Evolutionary conservation across 768 basidiomycete species (phyloP), one percentile per base, ranked within the genome.

Genomic region (Calocera viscosa): DNA sequence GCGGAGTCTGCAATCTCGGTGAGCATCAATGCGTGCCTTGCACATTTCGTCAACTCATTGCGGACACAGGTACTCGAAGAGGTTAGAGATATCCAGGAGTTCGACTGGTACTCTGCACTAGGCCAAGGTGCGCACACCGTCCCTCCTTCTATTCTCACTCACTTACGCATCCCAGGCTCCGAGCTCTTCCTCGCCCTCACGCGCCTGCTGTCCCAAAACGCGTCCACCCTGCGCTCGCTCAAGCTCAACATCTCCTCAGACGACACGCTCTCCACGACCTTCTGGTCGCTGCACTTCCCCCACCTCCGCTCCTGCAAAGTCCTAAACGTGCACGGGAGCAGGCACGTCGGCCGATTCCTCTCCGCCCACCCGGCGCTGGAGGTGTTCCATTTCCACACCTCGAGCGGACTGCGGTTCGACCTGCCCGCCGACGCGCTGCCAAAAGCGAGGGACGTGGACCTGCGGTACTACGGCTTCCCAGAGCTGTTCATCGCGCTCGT

Each of bases 231-330:
- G 14, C 53, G 53, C 30, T 26, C 53, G 10, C 2, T 60, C 11
- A 60, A 60, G 30, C 24, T 60, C 53, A 60, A 60, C 30, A 60
- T 60, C 24, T 60, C 53, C 53, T 32, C 24, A 14, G 53, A 60
- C 2, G 53, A 60, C 30, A 60, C 53, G 26, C 2, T 26, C 14
- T 60, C 53, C 11, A 60, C 53, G 14, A 2, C 53, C 30, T 32
- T 60, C 30, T 60, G 53, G 53, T 16, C 24, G 24, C 30, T 60
- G 5, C 53, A 22, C 16, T 60, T 60, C 30, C 53, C 53, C 2
- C 26, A 19, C 26, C 30, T 60, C 10, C 24, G 19, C 3, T 26
- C 24, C 24, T 60, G 53, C 30, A 26, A 60, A 26, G 26, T 60
- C 14, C 53, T 60, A 2, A 60, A 60, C 53, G 53, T 60, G 2